These are phyloP conservation scores for Trichoderma sp. DNA, from an alignment of 2,329 filamentous ascomycete species.

Conservation along the genomic window DNA sequence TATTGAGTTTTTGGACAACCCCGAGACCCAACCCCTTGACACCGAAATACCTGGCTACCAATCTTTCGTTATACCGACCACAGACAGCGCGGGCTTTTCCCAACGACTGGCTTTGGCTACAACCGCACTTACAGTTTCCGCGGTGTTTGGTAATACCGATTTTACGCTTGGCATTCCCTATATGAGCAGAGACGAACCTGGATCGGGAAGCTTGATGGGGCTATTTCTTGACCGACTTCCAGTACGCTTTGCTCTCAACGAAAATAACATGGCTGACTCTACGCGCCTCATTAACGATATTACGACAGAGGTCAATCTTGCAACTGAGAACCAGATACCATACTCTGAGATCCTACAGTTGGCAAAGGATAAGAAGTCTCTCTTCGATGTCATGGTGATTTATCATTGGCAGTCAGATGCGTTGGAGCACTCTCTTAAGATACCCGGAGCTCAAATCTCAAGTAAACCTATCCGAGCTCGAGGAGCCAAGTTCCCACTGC, in stretches of 20 bases:
- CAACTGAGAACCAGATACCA: background rate
- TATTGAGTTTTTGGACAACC: background rate
- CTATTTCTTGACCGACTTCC: constrained; percentile 6
- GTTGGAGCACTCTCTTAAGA: background rate
- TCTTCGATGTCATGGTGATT: constrained; percentile 1
- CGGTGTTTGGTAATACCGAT: background rate
- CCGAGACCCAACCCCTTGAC: background rate
- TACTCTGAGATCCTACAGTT: background rate
- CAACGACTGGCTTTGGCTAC: background rate
- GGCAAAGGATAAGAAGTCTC: background rate
- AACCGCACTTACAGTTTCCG: background rate
- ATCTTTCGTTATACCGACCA: background rate
- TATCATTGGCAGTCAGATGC: constrained; percentile 9
- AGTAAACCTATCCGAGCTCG: background rate
- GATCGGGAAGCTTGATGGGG: background rate
- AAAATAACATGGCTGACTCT: background rate
- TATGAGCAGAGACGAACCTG: constrained; percentile 11
- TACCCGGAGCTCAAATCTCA: background rate
- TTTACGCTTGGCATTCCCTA: background rate
- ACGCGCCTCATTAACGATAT: background rate
- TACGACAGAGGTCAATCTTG: background rate
- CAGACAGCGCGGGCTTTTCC: background rate
- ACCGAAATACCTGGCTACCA: background rate
- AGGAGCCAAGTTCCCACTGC: constrained; percentile 1
- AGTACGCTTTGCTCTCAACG: background rate